Percentiles rank a stretch among this genome's conserved stretches.
These are phyloP conservation scores for Solanum bulbocastanum DNA, from an alignment of 257 asterid species.

Conservation along the genomic window DNA sequence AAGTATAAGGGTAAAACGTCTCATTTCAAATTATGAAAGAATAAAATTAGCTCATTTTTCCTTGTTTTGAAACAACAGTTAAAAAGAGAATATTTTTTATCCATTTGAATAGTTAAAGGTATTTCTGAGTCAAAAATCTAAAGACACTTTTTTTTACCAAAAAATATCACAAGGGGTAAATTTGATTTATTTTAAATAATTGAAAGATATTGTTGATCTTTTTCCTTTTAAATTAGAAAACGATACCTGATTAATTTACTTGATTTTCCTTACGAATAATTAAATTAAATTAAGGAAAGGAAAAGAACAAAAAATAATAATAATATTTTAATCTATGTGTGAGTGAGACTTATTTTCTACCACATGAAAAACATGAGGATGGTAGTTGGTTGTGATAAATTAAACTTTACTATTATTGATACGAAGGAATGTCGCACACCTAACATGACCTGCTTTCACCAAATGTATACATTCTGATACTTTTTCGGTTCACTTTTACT, in stretches of 20 bases:
- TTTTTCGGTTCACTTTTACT: no score
- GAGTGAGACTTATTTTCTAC: not conserved
- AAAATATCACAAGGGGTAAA: no score
- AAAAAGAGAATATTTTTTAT: no score
- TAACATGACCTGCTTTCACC: not conserved
- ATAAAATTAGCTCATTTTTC: no score
- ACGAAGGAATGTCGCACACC: not conserved
- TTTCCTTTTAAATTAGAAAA: not conserved
- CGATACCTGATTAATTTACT: not conserved
- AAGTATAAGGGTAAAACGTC: not conserved
- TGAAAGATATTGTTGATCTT: not conserved
- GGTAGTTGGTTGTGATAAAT: not conserved
- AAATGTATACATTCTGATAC: not conserved
- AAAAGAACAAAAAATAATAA: not conserved
- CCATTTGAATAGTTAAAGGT: no score
- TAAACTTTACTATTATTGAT: not conserved
- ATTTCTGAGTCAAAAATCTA: no score
- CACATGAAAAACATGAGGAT: not conserved
- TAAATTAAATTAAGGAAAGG: not conserved
- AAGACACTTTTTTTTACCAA: no score
- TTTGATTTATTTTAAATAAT: no score
- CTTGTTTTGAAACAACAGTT: no score
- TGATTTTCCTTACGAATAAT: not conserved
- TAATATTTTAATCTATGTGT: not conserved
- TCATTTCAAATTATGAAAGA: no score